Base-by-base conservation (phyloP, 176 grass and related monocot genomes). In the Phragmites australis region DNA sequence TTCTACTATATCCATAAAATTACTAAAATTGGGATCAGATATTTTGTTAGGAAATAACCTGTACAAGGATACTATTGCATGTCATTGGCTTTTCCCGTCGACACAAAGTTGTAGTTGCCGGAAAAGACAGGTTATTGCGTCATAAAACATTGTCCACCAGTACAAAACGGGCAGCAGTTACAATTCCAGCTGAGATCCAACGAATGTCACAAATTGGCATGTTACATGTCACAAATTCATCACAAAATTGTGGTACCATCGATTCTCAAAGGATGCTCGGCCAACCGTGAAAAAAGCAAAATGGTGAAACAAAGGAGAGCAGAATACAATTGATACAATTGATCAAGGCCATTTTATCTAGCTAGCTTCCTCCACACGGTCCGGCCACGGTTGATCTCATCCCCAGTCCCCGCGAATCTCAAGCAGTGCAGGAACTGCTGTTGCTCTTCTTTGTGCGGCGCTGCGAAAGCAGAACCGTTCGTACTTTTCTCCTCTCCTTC, bases 341-440 rank as follows among this genome's bases (percentile, higher is more conserved):
- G 29, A 62, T 4, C 19, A 60, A 82, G 50, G 52, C 40, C 1
- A 59, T 66, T 78, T 76, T 58, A 97, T 78, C 86, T 86, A 91
- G 47, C 66, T 82, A 98, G 80, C 71, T 94, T 99, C 83, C 96
- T 99, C 90, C 92, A 95, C 31, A 80, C 79, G 1, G 96, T 99
- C 77, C 96, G 88, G 0, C 96, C 90, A 83, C 93, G 90, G 70
- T 95, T 99, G 79, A 99, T 88, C 84, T 99, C 97, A 10, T 88
- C 84, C 71, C 93, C 84, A 6, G 57, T 84, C 51, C 82, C 84
- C 4, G 92, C 85, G 11, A 95, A 87, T 86, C 90, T 91, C 55
- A 99, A 83, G 61, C 93, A 93, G 63, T 99, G 93, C 79, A 99
- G 68, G 70, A 91, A 96, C 81, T 91, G 88, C 1, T 31, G 68